phyloP scores from a whole-genome alignment of 176 grass and related monocot genomes.

The Rhynchospora breviuscula region DNA sequence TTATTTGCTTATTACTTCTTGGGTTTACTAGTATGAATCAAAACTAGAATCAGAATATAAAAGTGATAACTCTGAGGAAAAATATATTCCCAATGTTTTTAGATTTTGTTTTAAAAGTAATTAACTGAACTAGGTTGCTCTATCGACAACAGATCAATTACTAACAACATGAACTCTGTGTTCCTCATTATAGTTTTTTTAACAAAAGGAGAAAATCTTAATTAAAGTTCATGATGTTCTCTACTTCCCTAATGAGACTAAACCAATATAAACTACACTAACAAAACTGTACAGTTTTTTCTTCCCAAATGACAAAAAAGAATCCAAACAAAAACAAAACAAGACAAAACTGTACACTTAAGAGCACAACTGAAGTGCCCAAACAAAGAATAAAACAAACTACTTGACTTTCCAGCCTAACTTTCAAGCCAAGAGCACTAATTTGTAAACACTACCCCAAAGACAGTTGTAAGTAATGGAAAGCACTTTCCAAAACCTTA shows the following conservation, averaged over 20 bases:
- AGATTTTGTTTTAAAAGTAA: background rate
- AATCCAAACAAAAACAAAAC: too few relatives aligned
- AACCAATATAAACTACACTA: background rate
- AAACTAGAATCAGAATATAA: background rate
- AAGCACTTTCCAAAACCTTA: background rate
- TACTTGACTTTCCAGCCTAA: conserved; percentile 4
- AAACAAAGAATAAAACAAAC: background rate
- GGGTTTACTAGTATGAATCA: background rate
- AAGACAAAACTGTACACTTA: background rate
- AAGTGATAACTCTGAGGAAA: background rate
- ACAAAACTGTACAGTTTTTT: too few relatives aligned
- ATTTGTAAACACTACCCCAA: background rate
- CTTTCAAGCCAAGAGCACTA: background rate
- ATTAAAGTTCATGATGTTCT: background rate
- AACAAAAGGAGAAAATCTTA: background rate
- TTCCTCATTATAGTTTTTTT: background rate
- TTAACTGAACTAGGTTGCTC: background rate
- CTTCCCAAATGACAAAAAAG: too few relatives aligned
- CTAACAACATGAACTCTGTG: background rate
- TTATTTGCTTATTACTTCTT: background rate
- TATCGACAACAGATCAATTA: background rate
- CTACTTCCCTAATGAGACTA: background rate
- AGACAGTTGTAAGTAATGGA: background rate
- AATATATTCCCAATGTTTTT: background rate
- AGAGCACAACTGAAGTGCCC: background rate